Evolutionary conservation across 1,139 yeast species (phyloP).

Genomic region (Zhuliangozyma blackwelliae): DNA sequence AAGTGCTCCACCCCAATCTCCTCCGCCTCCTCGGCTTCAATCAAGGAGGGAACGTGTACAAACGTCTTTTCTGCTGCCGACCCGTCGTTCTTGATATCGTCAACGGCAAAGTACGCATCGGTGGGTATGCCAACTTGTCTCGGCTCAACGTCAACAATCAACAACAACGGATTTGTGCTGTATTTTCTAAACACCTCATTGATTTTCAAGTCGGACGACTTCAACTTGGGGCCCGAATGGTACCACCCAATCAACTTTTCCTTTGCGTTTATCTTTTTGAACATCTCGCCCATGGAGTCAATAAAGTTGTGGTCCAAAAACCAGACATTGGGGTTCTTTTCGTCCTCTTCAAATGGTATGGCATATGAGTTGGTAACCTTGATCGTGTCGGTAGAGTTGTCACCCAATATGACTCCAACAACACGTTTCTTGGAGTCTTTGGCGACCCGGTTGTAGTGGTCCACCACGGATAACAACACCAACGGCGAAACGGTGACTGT

Average conservation of each 20-base stretch:
- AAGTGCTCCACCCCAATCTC: conserved; percentile 98
- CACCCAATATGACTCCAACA: conserved; percentile 92
- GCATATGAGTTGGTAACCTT: conserved; percentile 78
- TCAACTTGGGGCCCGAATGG: conserved; percentile 93
- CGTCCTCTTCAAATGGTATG: conserved; percentile 96
- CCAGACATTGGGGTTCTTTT: conserved; percentile 91
- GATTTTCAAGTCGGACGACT: conserved; percentile 83
- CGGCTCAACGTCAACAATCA: conserved; percentile 91
- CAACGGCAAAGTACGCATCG: conserved; percentile 90
- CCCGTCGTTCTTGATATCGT: conserved; percentile 97
- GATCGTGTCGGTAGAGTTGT: conserved; percentile 52
- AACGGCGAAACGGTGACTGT: conserved; percentile 92
- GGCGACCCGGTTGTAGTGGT: conserved; percentile 86
- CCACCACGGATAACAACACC: conserved; percentile 90
- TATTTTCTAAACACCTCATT: conserved; percentile 85
- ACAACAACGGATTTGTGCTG: conserved; percentile 74
- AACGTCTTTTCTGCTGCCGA: conserved; percentile 89
- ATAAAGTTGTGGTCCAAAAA: conserved; percentile 94
- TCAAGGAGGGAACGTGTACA: conserved; percentile 85
- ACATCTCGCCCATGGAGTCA: conserved; percentile 97
- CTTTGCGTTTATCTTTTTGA: conserved; percentile 93
- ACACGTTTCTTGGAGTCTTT: conserved; percentile 72
- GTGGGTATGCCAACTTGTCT: conserved; percentile 85
- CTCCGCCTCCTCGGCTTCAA: conserved; percentile 98
- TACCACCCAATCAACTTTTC: conserved; percentile 98